These are phyloP conservation scores for Volutella citrinella DNA, from an alignment of 2,329 filamentous ascomycete genomes.

Conservation along the genomic window DNA sequence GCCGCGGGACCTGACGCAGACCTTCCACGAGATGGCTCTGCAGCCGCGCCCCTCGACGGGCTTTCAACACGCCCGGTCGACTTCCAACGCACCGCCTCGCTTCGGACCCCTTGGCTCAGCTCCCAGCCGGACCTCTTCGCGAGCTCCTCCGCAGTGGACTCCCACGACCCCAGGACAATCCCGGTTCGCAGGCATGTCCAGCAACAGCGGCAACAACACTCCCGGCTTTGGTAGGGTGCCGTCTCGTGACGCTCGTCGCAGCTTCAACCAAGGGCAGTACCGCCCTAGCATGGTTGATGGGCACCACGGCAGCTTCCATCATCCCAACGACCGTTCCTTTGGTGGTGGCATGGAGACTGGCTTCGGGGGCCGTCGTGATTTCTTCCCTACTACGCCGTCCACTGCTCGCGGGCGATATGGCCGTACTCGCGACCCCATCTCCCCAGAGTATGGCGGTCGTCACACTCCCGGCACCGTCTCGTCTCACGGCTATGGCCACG, in stretches of 20 bases:
- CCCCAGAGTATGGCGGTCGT: conserved; percentile 15
- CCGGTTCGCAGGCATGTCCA: too few relatives aligned
- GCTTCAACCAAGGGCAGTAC: conserved; percentile 29
- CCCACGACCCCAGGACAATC: conserved; percentile 16
- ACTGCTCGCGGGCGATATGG: conserved; percentile 26
- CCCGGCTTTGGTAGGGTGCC: conserved; percentile 17
- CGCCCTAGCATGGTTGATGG: conserved; percentile 33
- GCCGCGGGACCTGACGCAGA: conserved; percentile 13
- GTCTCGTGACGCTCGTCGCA: conserved; percentile 29
- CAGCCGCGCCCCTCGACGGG: conserved; percentile 21
- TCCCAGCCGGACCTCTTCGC: conserved; percentile 27
- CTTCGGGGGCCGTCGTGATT: conserved; percentile 22
- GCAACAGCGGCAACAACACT: conserved; percentile 9
- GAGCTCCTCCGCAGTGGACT: conserved; percentile 18
- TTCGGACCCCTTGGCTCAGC: conserved; percentile 29
- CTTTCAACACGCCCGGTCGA: conserved; percentile 23
- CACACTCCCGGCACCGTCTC: not conserved
- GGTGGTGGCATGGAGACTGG: conserved; percentile 18
- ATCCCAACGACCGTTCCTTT: conserved; percentile 18
- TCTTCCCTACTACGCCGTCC: conserved; percentile 30
- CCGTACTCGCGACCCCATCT: conserved; percentile 25
- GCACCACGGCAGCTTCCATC: conserved; percentile 24
- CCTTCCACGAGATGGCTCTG: conserved; percentile 12
- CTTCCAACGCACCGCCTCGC: conserved; percentile 24
- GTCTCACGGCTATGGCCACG: too few relatives aligned